Evolutionary conservation across 2,329 filamentous ascomycete species (phyloP), one percentile per base, ranked within the genome.

Genomic region (Alternaria angustiovoidea): DNA sequence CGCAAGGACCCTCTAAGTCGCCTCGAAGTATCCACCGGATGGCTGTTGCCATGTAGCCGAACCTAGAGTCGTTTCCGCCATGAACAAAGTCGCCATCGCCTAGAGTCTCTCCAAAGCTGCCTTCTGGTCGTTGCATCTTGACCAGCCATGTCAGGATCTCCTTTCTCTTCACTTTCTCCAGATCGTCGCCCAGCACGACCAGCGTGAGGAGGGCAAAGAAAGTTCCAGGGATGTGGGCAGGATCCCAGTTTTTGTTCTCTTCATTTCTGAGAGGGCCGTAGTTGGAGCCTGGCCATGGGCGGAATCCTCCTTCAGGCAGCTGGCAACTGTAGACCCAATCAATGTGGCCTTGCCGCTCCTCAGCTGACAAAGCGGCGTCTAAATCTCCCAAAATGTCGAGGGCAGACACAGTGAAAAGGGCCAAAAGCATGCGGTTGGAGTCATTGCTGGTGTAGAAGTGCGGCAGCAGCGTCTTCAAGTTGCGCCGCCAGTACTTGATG

Each of bases 401-500:
- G 1, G 93, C 92, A 7, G 92, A 90, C 71, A 98, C 82, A 67
- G 91, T 94, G 83, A 99, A 97, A 82, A 90, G 96, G 67, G 89
- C 93, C 55, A 98, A 88, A 5, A 91, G 91, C 83, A 98, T 91
- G 71, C 95, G 93, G 72, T 90, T 94, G 68, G 93, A 93, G 81
- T 99, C 95, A 77, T 91, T 95, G 76, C 89, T 85, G 16, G 92
- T 96, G 82, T 98, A 99, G 64, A 88, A 85, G 46, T 89, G 86
- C 0, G 95, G 95, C 7, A 99, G 88, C 63, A 90, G 86, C 24
- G 89, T 90, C 76, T 90, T 91, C 66, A 95, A 86, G 77, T 94
- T 97, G 75, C 94, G 89, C 67, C 93, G 87, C 90, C 94, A 99
- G 85, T 97, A 99, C 75, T 91, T 92, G 75, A 95, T 83, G 78